Evolutionary conservation across 805 yeast species (phyloP).

Genomic region (Barnettozyma salicaria): DNA sequence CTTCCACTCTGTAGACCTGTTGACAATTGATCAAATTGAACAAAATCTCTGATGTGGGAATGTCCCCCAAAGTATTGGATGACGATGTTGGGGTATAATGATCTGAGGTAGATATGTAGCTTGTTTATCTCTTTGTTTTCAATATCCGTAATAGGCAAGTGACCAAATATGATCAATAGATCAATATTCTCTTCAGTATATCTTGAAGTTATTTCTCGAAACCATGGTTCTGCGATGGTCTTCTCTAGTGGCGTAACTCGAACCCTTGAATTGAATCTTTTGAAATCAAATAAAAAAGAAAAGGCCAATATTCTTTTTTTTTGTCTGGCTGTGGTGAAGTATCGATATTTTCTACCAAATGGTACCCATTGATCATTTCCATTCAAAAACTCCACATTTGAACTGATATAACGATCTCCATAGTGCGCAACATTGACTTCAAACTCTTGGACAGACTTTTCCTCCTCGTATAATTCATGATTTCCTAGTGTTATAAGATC

Average conservation of each 20-base stretch:
- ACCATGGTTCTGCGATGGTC: slow-evolving; percentile 58
- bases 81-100: slow-evolving; percentile 49
- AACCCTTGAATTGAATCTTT: slow-evolving; percentile 50
- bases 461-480: slow-evolving; percentile 77
- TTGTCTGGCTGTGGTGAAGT: slow-evolving; percentile 56
- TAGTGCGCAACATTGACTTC: slow-evolving; percentile 51
- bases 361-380: slow-evolving; percentile 44
- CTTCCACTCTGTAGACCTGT: slow-evolving; percentile 90
- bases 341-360: slow-evolving; percentile 62
- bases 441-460: slow-evolving; percentile 59
- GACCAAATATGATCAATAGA: slow-evolving; percentile 67
- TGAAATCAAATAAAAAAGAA: slow-evolving; percentile 77
- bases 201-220: slow-evolving; percentile 37
- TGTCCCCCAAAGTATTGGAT: slow-evolving; percentile 95
- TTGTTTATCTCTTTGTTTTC: slow-evolving; percentile 29
- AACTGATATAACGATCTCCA: slow-evolving; percentile 60
- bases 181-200: slow-evolving; percentile 46
- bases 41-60: slow-evolving; percentile 84
- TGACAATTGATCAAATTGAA: slow-evolving; percentile 55
- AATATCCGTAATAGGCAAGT: slow-evolving; percentile 54
- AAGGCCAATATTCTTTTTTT: slow-evolving; percentile 53
- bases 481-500: slow-evolving; percentile 85
- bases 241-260: slow-evolving; percentile 58
- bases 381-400: slow-evolving; percentile 59
- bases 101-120: slow-evolving; percentile 43